These are phyloP conservation scores for Pyrus betulifolia DNA, from an alignment of 306 rosid species.

Conservation along the genomic window DNA sequence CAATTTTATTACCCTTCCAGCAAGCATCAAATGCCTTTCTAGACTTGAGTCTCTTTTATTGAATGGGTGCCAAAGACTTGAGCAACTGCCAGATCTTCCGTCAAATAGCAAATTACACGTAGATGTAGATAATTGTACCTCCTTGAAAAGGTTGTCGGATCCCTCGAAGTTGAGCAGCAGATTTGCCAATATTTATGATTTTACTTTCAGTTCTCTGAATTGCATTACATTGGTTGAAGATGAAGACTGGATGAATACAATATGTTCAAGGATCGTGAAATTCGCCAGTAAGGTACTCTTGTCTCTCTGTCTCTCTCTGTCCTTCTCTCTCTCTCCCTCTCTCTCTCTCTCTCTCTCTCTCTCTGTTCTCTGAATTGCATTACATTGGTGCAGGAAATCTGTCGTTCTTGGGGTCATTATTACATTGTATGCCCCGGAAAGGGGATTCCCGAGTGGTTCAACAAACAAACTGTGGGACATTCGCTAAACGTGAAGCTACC, in stretches of 20 bases:
- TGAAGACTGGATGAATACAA: not conserved
- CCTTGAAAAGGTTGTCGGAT: not conserved
- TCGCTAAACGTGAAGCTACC: not conserved
- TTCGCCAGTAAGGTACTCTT: not conserved
- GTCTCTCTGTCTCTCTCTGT: no score
- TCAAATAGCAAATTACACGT: not conserved
- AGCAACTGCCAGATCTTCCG: not conserved
- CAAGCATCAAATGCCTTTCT: slow-evolving; percentile 5
- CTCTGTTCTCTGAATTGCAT: no score
- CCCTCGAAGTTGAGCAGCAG: not conserved
- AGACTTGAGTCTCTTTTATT: rapidly evolving
- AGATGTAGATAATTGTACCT: not conserved
- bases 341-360: no score
- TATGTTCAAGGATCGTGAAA: not conserved
- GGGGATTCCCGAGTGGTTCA: no score
- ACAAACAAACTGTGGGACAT: not conserved
- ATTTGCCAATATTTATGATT: not conserved
- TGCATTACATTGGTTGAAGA: slow-evolving; percentile 1
- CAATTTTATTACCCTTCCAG: not conserved
- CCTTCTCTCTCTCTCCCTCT: no score
- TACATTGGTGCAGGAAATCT: no score
- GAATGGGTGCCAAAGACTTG: not conserved
- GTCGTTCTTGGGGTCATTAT: no score
- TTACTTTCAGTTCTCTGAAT: not conserved
- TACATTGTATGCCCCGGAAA: no score